These are phyloP conservation scores for Chenopodium suecicum DNA, from an alignment of 148 eudicot genomes.

Conservation along the genomic window DNA sequence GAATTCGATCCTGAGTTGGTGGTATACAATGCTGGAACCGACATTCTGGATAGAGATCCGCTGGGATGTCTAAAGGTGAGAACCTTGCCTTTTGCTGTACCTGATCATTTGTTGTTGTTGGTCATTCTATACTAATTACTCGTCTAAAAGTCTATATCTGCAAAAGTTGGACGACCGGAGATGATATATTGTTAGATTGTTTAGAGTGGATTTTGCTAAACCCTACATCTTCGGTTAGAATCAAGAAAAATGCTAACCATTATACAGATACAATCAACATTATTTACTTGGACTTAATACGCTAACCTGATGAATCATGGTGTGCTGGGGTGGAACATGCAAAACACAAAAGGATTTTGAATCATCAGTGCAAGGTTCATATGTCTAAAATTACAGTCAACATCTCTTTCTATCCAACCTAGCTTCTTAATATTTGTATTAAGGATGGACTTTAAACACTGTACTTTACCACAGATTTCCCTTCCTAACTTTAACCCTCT, in stretches of 20 bases:
- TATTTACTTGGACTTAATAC: no score
- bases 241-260: neutral
- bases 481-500: no score
- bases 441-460: neutral
- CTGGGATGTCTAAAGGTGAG: constrained; percentile 78
- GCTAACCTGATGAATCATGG: no score
- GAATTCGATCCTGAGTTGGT: constrained; percentile 74
- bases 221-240: neutral
- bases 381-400: no score
- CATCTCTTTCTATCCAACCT: neutral
- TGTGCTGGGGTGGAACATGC: no score
- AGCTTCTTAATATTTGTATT: neutral
- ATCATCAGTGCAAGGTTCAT: no score
- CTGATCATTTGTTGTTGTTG: neutral
- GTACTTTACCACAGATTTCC: neutral
- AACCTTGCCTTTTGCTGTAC: neutral
- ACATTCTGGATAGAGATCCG: constrained; percentile 92
- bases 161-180: neutral
- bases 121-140: neutral
- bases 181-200: neutral
- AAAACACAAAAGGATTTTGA: no score
- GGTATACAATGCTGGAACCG: constrained; percentile 97
- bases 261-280: no score
- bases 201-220: neutral
- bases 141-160: neutral